Percentiles rank a stretch among this genome's conserved stretches.
These are phyloP conservation scores for Periglandula ipomoeae DNA, from an alignment of 2,329 filamentous ascomycete genomes.

Conservation along the genomic window DNA sequence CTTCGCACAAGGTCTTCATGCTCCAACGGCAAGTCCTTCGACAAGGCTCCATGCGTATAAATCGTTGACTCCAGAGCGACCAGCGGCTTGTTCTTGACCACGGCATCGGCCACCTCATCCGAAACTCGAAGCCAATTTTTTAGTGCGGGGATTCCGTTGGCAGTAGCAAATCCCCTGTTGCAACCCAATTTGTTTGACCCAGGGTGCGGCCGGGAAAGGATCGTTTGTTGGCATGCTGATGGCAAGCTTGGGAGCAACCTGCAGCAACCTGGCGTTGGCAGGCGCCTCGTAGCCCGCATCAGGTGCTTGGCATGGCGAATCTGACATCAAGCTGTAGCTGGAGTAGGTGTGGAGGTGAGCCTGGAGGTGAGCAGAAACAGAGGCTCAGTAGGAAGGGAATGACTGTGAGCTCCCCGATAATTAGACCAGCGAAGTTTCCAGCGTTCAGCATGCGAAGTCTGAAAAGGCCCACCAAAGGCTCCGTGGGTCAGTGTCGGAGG, in stretches of 20 bases:
- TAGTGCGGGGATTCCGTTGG: constrained; percentile 16
- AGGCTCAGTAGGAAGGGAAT: too few species aligned
- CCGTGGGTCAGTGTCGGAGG: too few species aligned
- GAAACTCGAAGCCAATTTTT: constrained; percentile 56
- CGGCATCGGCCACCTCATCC: constrained; percentile 71
- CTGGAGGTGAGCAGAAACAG: too few species aligned
- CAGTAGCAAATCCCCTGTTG: constrained; percentile 8
- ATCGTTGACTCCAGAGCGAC: constrained; percentile 94
- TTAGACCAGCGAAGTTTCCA: too few species aligned
- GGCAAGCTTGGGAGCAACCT: background rate
- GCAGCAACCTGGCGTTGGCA: background rate
- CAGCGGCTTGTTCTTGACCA: constrained; percentile 67
- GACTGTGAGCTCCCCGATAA: too few species aligned
- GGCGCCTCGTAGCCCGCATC: background rate
- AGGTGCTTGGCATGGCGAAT: constrained; percentile 1
- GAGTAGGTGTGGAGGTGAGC: too few species aligned
- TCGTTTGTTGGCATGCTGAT: background rate
- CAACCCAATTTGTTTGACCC: background rate
- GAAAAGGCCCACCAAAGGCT: too few species aligned
- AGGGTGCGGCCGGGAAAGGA: background rate
- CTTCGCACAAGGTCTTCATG: constrained; percentile 74
- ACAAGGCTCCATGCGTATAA: constrained; percentile 87
- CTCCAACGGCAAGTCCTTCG: constrained; percentile 63
- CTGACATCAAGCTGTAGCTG: background rate
- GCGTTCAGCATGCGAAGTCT: too few species aligned